Base-by-base conservation (phyloP, 1,284 basidiomycete genomes). In the Rhizopogon hawkerae region DNA sequence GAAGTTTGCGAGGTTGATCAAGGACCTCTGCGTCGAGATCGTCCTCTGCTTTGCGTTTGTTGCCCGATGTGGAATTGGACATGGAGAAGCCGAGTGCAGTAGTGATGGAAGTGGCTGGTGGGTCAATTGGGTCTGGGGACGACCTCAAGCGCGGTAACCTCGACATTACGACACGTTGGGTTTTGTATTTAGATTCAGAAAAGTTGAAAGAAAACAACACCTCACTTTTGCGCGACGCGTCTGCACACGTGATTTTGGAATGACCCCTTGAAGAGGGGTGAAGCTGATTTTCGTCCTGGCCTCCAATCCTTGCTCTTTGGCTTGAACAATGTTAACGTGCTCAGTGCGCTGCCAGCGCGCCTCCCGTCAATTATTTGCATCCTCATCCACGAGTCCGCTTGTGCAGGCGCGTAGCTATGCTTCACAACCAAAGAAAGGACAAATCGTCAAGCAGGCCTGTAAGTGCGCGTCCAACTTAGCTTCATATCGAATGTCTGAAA, bases 41-140 rank as follows among this genome's bases (percentile, higher is more conserved):
- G 39, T 70, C 70, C 23, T 71, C 72, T 23, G 58, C 56, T 55
- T 77, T 77, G 48, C 76, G 73, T 58, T 77, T 77, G 57, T 35
- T 55, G 63, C 62, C 67, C 46, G 48, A 53, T 11, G 34, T 49
- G 13, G 34, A 26, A 3, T 26, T 38, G 1, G 58, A 49, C 1
- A 42, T 42, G 2, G 41, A 50, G 21, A 37, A 45, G n/a, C 13
- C 18, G 11, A 48, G 13, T 14, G 34, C 10, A 3, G 46, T 29
- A 11, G 44, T 5, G 13, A 48, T 38, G 9, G 46, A 53, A 24
- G 52, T 43, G 9, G 52, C 26, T 47, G 13, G 13, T 29, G 31
- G 34, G 24, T 29, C 26, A 21, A 37, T 18, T 41, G 52, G 48
- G 41, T 53, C 56, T 37, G 47, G 34, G 42, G 61, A 59, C 38